A percentile compares a stretch with the other conserved stretches of the same genome.
Conservation (phyloP, 2,329 filamentous ascomycete species). For the Ophiocordyceps sinensis region DNA sequence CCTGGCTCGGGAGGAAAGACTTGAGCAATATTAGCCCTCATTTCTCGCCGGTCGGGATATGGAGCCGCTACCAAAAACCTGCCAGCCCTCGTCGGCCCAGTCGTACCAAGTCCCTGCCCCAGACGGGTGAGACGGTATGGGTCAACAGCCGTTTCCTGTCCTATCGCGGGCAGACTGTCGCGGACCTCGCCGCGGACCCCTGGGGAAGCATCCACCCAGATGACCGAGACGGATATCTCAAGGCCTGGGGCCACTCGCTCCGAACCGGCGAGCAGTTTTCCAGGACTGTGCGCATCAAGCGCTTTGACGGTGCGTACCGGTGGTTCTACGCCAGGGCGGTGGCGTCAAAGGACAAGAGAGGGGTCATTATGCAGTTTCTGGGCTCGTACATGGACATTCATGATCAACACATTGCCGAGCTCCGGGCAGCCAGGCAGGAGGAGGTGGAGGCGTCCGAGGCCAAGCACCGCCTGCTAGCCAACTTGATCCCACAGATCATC, state of each 20-base stretch:
- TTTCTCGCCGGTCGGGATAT: neutral
- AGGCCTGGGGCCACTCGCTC: slow-evolving; percentile 71
- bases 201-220: slow-evolving; percentile 84
- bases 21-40: slow-evolving; percentile 3
- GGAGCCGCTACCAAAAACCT: neutral
- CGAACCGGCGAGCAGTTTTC: slow-evolving; percentile 85
- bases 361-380: slow-evolving; percentile 80
- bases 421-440: slow-evolving; percentile 74
- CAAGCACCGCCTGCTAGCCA: slow-evolving; percentile 84
- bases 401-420: slow-evolving; percentile 84
- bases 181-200: slow-evolving; percentile 70
- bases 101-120: slow-evolving; percentile 44
- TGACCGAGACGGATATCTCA: slow-evolving; percentile 67
- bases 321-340: slow-evolving; percentile 95
- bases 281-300: slow-evolving; percentile 69
- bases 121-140: slow-evolving; percentile 83
- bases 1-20: neutral
- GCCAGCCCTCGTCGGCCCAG: slow-evolving; percentile 42
- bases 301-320: slow-evolving; percentile 80
- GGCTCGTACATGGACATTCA: slow-evolving; percentile 98
- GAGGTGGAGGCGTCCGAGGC: slow-evolving; percentile 91
- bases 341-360: slow-evolving; percentile 66
- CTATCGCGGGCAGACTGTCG: slow-evolving; percentile 73
- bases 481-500: slow-evolving; percentile 91
- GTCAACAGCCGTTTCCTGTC: slow-evolving; percentile 89